phyloP scores from a whole-genome alignment of 305 asterid genomes.

The Solanum hybrid region DNA sequence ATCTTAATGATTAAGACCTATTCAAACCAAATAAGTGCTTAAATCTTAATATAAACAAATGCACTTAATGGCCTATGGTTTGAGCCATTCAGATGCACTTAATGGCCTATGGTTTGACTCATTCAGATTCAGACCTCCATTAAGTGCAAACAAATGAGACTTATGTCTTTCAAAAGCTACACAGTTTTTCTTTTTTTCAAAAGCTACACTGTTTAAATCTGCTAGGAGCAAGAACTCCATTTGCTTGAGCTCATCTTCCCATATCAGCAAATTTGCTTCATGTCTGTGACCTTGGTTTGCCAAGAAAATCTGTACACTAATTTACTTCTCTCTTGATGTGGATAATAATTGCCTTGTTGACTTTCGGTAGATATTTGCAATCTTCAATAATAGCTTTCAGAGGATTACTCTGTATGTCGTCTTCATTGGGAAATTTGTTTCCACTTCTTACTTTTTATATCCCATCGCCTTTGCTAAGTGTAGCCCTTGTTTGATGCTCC shows the following conservation, averaged over 20 bases:
- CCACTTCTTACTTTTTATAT: not conserved
- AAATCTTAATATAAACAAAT: not conserved
- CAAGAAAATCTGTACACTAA: not conserved
- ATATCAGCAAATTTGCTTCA: not conserved
- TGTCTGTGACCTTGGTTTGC: not conserved
- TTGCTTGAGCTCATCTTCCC: not conserved
- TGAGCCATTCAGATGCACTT: not conserved
- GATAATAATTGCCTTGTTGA: not conserved
- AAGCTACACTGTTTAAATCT: not conserved
- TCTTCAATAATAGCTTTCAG: not conserved
- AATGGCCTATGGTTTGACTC: not conserved
- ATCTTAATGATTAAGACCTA: not conserved
- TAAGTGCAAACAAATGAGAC: not conserved
- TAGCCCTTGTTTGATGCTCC: not conserved
- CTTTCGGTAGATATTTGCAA: not conserved
- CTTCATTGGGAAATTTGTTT: not conserved
- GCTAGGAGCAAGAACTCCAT: not conserved
- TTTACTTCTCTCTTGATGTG: not conserved
- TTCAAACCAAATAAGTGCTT: not conserved
- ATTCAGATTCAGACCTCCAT: not conserved
- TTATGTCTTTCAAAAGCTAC: not conserved
- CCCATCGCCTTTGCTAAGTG: not conserved
- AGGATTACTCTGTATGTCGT: not conserved
- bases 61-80: not conserved
- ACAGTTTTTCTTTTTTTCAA: not conserved